phyloP scores from a whole-genome alignment of 805 yeast species.

The Zygosaccharomyces lentus region DNA sequence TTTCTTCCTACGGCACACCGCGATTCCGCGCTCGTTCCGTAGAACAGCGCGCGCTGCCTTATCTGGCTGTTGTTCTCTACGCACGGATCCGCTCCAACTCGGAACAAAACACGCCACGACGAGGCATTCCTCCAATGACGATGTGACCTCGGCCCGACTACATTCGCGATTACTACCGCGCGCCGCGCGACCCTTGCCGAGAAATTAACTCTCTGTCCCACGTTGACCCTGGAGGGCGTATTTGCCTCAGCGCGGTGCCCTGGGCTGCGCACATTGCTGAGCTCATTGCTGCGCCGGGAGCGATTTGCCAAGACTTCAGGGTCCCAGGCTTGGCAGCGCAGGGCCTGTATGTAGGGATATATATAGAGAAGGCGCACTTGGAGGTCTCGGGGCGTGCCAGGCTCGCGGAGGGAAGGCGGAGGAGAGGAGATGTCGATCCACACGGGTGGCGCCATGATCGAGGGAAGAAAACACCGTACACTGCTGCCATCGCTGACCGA shows the following conservation, averaged over 20 bases:
- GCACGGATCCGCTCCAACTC: too few species aligned
- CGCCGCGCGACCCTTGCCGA: constrained; percentile 6
- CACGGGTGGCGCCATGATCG: not conserved
- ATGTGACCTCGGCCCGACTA: too few species aligned
- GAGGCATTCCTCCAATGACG: too few species aligned
- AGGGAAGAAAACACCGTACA: constrained; percentile 18
- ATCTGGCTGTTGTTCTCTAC: too few species aligned
- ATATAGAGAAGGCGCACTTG: not conserved
- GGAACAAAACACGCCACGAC: too few species aligned
- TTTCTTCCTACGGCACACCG: not conserved
- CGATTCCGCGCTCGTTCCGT: too few species aligned
- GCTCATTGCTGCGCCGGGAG: not conserved
- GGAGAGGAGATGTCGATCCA: too few species aligned
- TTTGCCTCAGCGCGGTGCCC: constrained; percentile 1
- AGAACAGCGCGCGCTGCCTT: not conserved
- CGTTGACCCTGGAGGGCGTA: not conserved
- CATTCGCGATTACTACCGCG: not conserved
- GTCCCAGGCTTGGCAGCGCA: constrained; percentile 2
- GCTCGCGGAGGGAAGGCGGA: not conserved
- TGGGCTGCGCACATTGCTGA: not conserved
- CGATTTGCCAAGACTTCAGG: constrained; percentile 1
- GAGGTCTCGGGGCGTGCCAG: not conserved
- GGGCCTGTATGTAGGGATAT: not conserved
- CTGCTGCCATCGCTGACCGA: constrained; percentile 18
- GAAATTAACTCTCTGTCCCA: constrained; percentile 1